Percentiles rank a stretch among this genome's conserved stretches.
Evolutionary conservation across 495 filamentous ascomycete genomes (phyloP).

Genomic region (Patellaria atrata): DNA sequence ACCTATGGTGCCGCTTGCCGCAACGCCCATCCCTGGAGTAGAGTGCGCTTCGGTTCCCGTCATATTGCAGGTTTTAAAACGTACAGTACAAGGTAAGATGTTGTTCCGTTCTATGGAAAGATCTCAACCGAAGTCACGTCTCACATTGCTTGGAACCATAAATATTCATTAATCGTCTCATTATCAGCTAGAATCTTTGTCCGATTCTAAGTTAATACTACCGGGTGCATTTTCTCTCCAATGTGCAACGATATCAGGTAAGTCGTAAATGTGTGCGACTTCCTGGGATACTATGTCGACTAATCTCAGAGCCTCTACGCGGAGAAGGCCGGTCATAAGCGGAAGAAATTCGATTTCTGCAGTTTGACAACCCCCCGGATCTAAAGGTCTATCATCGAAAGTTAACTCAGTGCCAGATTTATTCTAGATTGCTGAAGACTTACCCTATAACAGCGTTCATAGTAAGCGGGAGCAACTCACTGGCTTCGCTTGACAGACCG

Average conservation of each 20-base stretch:
- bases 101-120: too few species aligned
- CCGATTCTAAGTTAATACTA: neutral
- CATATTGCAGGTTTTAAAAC: too few species aligned
- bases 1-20: too few species aligned
- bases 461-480: constrained; percentile 64
- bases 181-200: too few species aligned
- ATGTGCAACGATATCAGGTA: constrained; percentile 52
- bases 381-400: constrained; percentile 41
- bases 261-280: constrained; percentile 64
- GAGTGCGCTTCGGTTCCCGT: too few species aligned
- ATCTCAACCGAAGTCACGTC: too few species aligned
- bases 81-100: too few species aligned
- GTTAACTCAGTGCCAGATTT: neutral
- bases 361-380: constrained; percentile 63
- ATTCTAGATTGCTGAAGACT: constrained; percentile 16
- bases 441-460: constrained; percentile 74
- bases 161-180: too few species aligned
- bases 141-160: too few species aligned
- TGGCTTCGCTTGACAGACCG: too few species aligned
- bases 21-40: too few species aligned
- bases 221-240: constrained; percentile 4
- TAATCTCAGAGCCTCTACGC: constrained; percentile 66
- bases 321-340: constrained; percentile 56
- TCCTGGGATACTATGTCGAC: constrained; percentile 71
- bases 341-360: constrained; percentile 69